Base-by-base conservation (phyloP, 805 yeast genomes). In the Nadsonia fulvescens region DNA sequence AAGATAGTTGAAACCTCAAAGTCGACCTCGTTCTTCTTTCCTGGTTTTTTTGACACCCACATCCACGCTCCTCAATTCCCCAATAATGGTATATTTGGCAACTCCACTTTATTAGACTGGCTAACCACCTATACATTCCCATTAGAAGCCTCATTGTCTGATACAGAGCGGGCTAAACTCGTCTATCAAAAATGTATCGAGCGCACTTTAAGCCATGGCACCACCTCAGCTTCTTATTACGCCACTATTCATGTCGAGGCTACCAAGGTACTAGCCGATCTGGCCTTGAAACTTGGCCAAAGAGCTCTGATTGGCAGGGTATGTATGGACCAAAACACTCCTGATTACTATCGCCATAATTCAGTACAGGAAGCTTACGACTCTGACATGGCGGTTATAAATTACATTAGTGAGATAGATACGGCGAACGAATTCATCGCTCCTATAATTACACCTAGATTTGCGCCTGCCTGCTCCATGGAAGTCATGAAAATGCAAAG, bases 301-400 rank as follows among this genome's bases (percentile, higher is more conserved):
- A 58, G 95, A 33, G 94, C 93, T 0, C 62, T 77, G 28, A 68
- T 89, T 19, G 98, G 98, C 4, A 73, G 86, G 39, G 93, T 81
- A 12, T 89, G 96, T 46, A 89, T 89, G 96, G 74, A 82, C 44
- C 63, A 66, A 33, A 72, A 78, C 51, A 66, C 79, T 1, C 91
- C 89, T 1, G 73, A 64, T 15, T 74, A 66, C 44, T 69, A 78
- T 46, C 46, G 56, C 22, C 40, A 42, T 15, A 83, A 78, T 39
- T 53, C 68, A 5, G 40, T 55, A 4, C 63, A 66, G 14, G 67
- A 63, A 19, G 63, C 76, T 18, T 45, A 70, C 21, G 40, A 49
- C 11, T 58, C 70, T 4, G 77, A 77, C 35, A 35, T 54, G 9
- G 48, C 55, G 4, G 67, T 81, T 3, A 58, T 77, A 3, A 54